Conservation (phyloP, 257 asterid genomes). For the Salvia splendens region DNA sequence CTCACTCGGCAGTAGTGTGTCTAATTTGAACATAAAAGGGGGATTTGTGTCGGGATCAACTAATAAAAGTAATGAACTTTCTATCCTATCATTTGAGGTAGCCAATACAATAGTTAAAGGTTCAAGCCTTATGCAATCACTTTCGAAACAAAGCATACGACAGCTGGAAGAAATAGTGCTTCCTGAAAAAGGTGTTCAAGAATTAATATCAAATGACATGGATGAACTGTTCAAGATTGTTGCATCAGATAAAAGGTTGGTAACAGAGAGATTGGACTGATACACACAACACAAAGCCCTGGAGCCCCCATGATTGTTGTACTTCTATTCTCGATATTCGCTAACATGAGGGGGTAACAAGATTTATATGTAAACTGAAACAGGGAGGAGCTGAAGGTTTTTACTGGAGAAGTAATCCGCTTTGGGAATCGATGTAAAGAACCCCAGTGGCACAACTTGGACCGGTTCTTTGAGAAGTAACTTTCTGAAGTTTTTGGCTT, state of each 20-base stretch:
- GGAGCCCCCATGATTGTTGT: neutral
- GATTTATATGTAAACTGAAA: constrained; percentile 8
- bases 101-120: constrained; percentile 86
- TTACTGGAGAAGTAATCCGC: constrained; percentile 76
- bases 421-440: constrained; percentile 88
- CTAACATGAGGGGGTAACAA: neutral
- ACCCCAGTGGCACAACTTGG: constrained; percentile 90
- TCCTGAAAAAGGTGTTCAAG: constrained; percentile 65
- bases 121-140: constrained; percentile 65
- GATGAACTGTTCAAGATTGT: constrained; percentile 66
- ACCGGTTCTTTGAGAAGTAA: constrained; percentile 80
- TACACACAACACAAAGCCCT: constrained; percentile 3
- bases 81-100: constrained; percentile 72
- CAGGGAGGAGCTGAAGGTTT: constrained; percentile 79
- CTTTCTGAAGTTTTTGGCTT: constrained; percentile 24
- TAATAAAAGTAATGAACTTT: constrained; percentile 57
- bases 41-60: constrained; percentile 61
- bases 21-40: constrained; percentile 48
- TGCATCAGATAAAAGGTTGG: constrained; percentile 78
- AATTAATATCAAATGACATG: constrained; percentile 56
- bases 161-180: constrained; percentile 63
- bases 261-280: neutral
- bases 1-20: constrained; percentile 65
- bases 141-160: constrained; percentile 57
- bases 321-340: neutral